These are phyloP conservation scores for Leccinum disarticulatum DNA, from an alignment of 768 basidiomycete genomes.

Conservation along the genomic window DNA sequence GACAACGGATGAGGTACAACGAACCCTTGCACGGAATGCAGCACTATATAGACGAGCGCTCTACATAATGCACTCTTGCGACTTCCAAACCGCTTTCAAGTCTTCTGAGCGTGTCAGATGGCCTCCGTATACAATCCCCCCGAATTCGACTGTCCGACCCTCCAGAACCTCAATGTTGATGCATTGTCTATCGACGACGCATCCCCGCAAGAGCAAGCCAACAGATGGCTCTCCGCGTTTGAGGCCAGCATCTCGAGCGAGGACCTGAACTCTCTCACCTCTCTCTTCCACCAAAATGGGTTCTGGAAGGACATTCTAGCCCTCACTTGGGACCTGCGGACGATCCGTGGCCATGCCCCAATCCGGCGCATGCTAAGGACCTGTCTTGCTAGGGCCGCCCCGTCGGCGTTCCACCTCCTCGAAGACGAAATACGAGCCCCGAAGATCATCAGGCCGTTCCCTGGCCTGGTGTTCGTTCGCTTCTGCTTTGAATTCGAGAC, in stretches of 20 bases:
- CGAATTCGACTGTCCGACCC: slow-evolving; percentile 17
- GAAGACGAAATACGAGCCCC: slow-evolving; percentile 28
- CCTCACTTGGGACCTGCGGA: slow-evolving; percentile 56
- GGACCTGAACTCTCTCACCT: not conserved
- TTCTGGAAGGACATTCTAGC: slow-evolving; percentile 54
- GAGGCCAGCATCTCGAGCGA: not conserved
- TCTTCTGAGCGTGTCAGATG: not conserved
- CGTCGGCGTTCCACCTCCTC: slow-evolving; percentile 19
- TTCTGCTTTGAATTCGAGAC: slow-evolving; percentile 57
- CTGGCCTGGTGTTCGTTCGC: slow-evolving; percentile 58
- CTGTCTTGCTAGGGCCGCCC: slow-evolving; percentile 29
- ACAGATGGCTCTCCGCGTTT: slow-evolving; percentile 25
- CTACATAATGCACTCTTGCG: too few relatives aligned
- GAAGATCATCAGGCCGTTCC: slow-evolving; percentile 39
- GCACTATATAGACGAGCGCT: too few relatives aligned
- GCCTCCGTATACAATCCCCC: too few relatives aligned
- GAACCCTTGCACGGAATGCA: too few relatives aligned
- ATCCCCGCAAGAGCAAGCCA: slow-evolving; percentile 10
- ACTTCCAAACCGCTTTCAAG: too few relatives aligned
- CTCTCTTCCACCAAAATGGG: slow-evolving; percentile 26
- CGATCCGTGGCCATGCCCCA: slow-evolving; percentile 38
- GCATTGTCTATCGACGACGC: slow-evolving; percentile 5
- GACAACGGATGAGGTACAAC: too few relatives aligned
- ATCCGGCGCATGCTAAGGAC: slow-evolving; percentile 39
- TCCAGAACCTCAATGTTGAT: slow-evolving; percentile 19